A percentile compares a stretch with the other conserved stretches of the same genome.
Conservation (phyloP, 129 eudicot species). For the Artemisia argyi region DNA sequence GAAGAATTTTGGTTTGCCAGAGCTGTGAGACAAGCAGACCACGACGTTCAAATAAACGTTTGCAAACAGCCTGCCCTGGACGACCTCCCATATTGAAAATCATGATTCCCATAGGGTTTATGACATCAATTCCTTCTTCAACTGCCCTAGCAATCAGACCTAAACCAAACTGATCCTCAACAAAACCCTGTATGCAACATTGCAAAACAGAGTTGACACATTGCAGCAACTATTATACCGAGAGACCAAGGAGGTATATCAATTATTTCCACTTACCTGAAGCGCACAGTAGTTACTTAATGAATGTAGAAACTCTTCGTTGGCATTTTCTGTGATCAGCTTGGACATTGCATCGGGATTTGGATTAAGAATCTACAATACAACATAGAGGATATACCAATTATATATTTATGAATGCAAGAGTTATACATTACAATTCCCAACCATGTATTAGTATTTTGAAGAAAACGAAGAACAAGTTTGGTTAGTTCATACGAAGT, state of each 20-base stretch:
- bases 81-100: conserved; percentile 99
- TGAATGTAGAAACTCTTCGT: conserved; percentile 88
- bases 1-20: conserved; percentile 97
- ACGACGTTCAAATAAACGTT: conserved; percentile 95
- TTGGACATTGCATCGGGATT: conserved; percentile 99
- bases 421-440: too few relatives aligned
- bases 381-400: conserved; percentile 9
- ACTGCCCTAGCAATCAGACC: conserved; percentile 97
- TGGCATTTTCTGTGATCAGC: conserved; percentile 93
- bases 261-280: conserved; percentile 59
- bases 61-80: conserved; percentile 97
- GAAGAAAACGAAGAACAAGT: not conserved
- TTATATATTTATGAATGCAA: too few relatives aligned
- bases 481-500: conserved; percentile 6
- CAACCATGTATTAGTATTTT: not conserved
- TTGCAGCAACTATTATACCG: not conserved
- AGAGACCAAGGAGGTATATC: not conserved
- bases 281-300: conserved; percentile 97
- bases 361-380: conserved; percentile 86
- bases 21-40: conserved; percentile 85
- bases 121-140: conserved; percentile 94
- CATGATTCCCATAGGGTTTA: conserved; percentile 95
- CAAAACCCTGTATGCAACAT: conserved; percentile 70
- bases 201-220: conserved; percentile 16
- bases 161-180: conserved; percentile 97